Evolutionary conservation across 2,329 filamentous ascomycete genomes (phyloP), one percentile per base, ranked within the genome.

Genomic region (Mycosphaerella arachidis): DNA sequence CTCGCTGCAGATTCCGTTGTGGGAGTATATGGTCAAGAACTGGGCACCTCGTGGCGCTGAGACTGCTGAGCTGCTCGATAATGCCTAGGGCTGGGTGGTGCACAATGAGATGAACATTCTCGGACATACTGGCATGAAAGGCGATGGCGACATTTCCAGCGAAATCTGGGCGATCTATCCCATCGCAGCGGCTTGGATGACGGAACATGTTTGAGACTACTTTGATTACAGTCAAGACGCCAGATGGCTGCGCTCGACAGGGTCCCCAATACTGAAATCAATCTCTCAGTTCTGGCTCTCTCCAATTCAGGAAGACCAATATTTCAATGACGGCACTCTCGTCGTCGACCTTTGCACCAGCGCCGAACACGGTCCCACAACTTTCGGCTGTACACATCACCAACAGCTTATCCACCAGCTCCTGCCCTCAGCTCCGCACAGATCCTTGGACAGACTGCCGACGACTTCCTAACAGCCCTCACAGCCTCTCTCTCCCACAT

Each of bases 31-130:
- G 72, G 63, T 73, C 5, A 71, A 82, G 18, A 84, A 76, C 0
- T 84, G 81, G 81, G 77, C 79, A 0, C 81, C 82, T 0, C 75
- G 82, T 0, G 84, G 84, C 0, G 72, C 72, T 0, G 79, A 81
- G 56, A 84, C 83, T 0, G 84, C 84, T 0, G 66, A 73, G 31
- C 68, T 83, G 4, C 72, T 86, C 37, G 86, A 86, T 63, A 76
- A 77, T 35, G 81, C 79, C 6, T 69, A 75, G 0, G 84, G 84
- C 1, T 86, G 82, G 79, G 79, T 85, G 0, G 75, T 78, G 0
- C 83, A 86, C 61, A 78, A 83, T 59, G 82, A 84, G 66, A 80
- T 84, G 62, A 85, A 86, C 63, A 81, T 83, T 1, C 86, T 84
- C 63, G 84, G 83, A 0, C 79, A 84, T 59, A 84, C 82, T 0